Conservation (phyloP, 495 filamentous ascomycete species). For the Astrocystis sublimbata region DNA sequence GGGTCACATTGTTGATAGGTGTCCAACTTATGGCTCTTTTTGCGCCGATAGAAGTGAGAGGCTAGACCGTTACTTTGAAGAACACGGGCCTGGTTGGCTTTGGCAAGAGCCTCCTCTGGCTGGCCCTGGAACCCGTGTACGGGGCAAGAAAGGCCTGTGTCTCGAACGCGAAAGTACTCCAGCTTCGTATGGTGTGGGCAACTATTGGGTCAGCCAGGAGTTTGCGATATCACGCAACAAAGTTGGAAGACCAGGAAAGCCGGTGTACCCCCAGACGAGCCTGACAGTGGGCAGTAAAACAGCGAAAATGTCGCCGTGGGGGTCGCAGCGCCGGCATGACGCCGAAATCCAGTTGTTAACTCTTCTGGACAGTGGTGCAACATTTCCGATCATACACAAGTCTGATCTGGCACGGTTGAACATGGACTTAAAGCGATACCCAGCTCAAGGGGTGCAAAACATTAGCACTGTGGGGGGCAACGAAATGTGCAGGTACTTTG, state of each 20-base stretch:
- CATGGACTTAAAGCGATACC: slow-evolving; percentile 37
- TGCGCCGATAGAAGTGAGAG: slow-evolving; percentile 39
- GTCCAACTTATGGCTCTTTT: slow-evolving; percentile 39
- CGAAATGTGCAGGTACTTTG: slow-evolving; percentile 33
- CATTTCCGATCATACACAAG: slow-evolving; percentile 38
- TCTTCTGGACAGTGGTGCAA: slow-evolving; percentile 50
- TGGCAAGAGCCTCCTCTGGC: slow-evolving; percentile 52
- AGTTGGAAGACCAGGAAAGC: slow-evolving; percentile 7
- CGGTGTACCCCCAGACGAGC: background rate
- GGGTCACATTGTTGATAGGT: slow-evolving; percentile 47
- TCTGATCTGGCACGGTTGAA: slow-evolving; percentile 37
- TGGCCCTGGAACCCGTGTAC: slow-evolving; percentile 11
- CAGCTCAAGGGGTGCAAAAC: slow-evolving; percentile 36
- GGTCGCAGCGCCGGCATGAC: background rate
- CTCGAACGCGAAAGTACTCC: background rate
- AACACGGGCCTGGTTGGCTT: slow-evolving; percentile 48
- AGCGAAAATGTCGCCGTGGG: background rate
- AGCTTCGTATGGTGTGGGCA: background rate
- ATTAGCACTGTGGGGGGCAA: slow-evolving; percentile 28
- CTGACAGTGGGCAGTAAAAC: background rate
- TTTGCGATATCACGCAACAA: slow-evolving; percentile 11
- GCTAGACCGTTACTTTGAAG: slow-evolving; percentile 40
- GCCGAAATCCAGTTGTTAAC: slow-evolving; percentile 24
- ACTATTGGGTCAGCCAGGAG: slow-evolving; percentile 22
- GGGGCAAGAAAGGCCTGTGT: slow-evolving; percentile 36